Percentiles rank a stretch among this genome's conserved stretches.
Evolutionary conservation across 1,284 basidiomycete species (phyloP).

Genomic region (Ustilago sp.): DNA sequence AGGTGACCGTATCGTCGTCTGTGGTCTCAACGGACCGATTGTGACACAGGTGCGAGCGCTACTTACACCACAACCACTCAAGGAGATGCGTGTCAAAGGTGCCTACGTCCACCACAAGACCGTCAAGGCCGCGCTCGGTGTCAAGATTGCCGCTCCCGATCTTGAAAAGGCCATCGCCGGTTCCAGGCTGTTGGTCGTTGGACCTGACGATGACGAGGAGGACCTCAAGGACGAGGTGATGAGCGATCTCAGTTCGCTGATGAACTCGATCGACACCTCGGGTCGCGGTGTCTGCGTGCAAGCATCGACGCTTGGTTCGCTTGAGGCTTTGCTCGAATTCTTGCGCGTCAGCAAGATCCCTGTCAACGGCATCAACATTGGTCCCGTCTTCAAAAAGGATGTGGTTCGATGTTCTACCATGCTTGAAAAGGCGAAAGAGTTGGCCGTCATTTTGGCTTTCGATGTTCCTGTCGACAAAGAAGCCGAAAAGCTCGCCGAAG

Average conservation of each 20-base stretch:
- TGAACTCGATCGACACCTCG: slow-evolving; percentile 92
- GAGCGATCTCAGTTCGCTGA: slow-evolving; percentile 90
- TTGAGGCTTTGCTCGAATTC: slow-evolving; percentile 97
- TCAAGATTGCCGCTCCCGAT: slow-evolving; percentile 95
- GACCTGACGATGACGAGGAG: slow-evolving; percentile 95
- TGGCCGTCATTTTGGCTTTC: slow-evolving; percentile 95
- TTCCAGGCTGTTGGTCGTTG: slow-evolving; percentile 89
- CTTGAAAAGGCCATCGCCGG: slow-evolving; percentile 99
- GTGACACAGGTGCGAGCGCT: slow-evolving; percentile 94
- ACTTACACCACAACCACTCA: slow-evolving; percentile 94
- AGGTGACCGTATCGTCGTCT: slow-evolving; percentile 94
- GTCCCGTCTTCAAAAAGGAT: slow-evolving; percentile 96
- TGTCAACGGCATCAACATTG: slow-evolving; percentile 88
- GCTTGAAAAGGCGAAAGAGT: slow-evolving; percentile 95
- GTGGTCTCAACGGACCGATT: slow-evolving; percentile 97
- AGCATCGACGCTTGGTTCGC: slow-evolving; percentile 94
- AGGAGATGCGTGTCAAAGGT: slow-evolving; percentile 97
- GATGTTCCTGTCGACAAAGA: slow-evolving; percentile 92
- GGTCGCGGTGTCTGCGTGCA: slow-evolving; percentile 97
- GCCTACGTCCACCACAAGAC: slow-evolving; percentile 97
- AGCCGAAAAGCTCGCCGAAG: slow-evolving; percentile 88
- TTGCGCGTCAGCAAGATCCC: slow-evolving; percentile 95
- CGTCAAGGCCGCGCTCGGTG: slow-evolving; percentile 96
- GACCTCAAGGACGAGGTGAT: slow-evolving; percentile 94
- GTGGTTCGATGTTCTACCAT: slow-evolving; percentile 92